Evolutionary conservation across 805 yeast species (phyloP).

Genomic region (Candida quercuum): DNA sequence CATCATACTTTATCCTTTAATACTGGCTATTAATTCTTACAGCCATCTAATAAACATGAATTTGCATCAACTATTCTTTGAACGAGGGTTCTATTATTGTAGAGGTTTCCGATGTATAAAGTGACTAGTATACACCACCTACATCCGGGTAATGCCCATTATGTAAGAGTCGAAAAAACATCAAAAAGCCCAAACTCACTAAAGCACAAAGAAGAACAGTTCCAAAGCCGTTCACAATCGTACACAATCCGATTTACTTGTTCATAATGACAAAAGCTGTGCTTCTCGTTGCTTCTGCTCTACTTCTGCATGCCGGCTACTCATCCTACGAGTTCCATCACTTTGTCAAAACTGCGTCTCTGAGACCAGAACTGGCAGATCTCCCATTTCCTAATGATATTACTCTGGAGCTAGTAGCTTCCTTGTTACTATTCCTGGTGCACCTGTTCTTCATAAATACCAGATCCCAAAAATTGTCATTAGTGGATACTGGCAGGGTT

Average conservation of each 20-base stretch:
- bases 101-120: too few species aligned
- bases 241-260: too few species aligned
- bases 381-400: constrained; percentile 1
- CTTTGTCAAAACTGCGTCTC: background rate
- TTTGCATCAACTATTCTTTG: too few species aligned
- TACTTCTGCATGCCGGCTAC: background rate
- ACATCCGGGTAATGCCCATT: too few species aligned
- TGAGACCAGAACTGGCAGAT: background rate
- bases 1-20: background rate
- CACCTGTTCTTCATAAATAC: background rate
- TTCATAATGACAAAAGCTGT: background rate
- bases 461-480: background rate
- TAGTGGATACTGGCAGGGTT: background rate
- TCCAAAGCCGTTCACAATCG: too few species aligned
- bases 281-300: background rate
- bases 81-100: too few species aligned
- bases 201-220: too few species aligned
- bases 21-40: too few species aligned
- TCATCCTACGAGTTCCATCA: constrained; percentile 1
- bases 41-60: too few species aligned
- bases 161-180: too few species aligned
- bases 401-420: background rate
- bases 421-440: background rate
- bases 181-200: too few species aligned
- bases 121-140: too few species aligned